These are phyloP conservation scores for Lipomyces spencermartinsiae DNA, from an alignment of 805 yeast species.

Conservation along the genomic window DNA sequence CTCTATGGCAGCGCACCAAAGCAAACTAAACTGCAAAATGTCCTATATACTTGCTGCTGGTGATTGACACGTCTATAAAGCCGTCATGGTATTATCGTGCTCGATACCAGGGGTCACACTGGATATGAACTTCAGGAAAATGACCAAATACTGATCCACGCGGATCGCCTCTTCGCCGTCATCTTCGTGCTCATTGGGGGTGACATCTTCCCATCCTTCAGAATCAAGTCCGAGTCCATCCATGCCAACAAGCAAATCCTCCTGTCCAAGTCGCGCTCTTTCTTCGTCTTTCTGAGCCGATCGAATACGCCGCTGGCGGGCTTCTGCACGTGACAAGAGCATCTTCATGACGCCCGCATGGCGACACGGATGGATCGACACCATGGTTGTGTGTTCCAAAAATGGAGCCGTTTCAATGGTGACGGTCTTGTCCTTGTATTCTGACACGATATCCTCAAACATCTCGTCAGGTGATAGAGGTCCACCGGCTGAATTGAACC, in stretches of 20 bases:
- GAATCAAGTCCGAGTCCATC: conserved; percentile 47
- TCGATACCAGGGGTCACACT: conserved; percentile 98
- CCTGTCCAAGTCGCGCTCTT: conserved; percentile 15
- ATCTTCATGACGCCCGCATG: conserved; percentile 95
- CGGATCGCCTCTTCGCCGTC: conserved; percentile 75
- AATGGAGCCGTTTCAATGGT: conserved; percentile 95
- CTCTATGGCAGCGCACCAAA: not conserved
- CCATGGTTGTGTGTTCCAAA: conserved; percentile 65
- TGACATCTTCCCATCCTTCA: conserved; percentile 43
- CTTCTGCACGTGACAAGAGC: conserved; percentile 73
- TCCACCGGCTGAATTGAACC: conserved; percentile 80
- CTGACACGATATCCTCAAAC: conserved; percentile 93
- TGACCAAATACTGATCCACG: conserved; percentile 88
- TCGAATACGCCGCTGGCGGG: conserved; percentile 36
- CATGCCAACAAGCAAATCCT: conserved; percentile 29
- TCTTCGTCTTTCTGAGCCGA: conserved; percentile 21
- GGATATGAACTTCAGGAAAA: conserved; percentile 90
- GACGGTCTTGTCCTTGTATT: conserved; percentile 93
- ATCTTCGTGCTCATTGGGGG: conserved; percentile 31
- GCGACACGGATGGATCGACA: conserved; percentile 94
- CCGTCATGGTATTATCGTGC: conserved; percentile 98
- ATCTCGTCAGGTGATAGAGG: conserved; percentile 87
- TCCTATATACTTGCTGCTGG: not conserved
- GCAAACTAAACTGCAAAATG: no score
- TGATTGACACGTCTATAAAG: conserved; percentile 49